Percentiles rank a stretch among this genome's conserved stretches.
Conservation (phyloP, 768 basidiomycete species). For the Lentinula guzmanii region DNA sequence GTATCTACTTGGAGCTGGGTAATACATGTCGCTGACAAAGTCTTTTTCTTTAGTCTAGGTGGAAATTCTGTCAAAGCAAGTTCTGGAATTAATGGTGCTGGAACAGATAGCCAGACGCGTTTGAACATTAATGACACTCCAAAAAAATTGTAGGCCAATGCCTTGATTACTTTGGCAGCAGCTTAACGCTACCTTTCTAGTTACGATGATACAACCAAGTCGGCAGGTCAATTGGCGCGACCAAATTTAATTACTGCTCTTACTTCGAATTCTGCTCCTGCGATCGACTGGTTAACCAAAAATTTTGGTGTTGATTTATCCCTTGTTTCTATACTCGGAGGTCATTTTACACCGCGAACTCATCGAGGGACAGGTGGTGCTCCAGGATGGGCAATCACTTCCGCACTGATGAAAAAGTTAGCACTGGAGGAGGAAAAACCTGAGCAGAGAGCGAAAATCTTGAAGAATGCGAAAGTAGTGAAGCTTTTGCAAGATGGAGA, state of each 20-base stretch:
- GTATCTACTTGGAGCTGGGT: no score
- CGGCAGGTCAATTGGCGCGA: constrained; percentile 15
- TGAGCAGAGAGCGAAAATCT: constrained; percentile 12
- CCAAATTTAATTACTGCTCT: constrained; percentile 19
- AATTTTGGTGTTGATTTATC: constrained; percentile 19
- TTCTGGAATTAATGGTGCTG: constrained; percentile 23
- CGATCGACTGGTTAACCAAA: constrained; percentile 18
- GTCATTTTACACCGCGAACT: background rate
- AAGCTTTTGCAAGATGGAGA: constrained; percentile 12
- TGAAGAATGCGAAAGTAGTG: constrained; percentile 17
- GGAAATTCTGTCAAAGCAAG: constrained; percentile 18
- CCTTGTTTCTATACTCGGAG: constrained; percentile 13
- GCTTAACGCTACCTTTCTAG: background rate
- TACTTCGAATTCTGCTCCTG: constrained; percentile 17
- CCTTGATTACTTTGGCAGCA: background rate
- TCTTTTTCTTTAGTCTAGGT: background rate
- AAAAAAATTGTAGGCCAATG: constrained; percentile 13
- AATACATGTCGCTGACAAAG: background rate
- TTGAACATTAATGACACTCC: constrained; percentile 13
- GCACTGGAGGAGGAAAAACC: background rate
- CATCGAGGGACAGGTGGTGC: constrained; percentile 12
- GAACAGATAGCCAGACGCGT: constrained; percentile 15
- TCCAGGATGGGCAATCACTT: constrained; percentile 21
- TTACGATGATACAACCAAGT: constrained; percentile 14
- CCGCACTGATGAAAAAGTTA: constrained; percentile 19